phyloP scores from a whole-genome alignment of 2,329 filamentous ascomycete genomes.

The Aureobasidium sp. region DNA sequence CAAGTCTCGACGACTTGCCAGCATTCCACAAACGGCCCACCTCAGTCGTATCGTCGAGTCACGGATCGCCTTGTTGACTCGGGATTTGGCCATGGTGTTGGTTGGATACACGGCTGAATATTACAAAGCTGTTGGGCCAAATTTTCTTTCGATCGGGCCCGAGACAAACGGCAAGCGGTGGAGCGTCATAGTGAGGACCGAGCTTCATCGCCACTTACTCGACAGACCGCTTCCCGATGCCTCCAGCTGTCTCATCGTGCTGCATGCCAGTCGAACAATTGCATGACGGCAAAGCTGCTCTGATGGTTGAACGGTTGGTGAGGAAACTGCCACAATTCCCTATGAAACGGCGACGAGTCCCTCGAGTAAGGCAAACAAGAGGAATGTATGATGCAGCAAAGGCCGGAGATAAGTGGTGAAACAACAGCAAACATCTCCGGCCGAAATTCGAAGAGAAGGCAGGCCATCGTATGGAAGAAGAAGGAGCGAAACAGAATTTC shows the following conservation, averaged over 20 bases:
- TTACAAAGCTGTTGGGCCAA: constrained; percentile 14
- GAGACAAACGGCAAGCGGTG: constrained; percentile 8
- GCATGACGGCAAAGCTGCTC: background rate
- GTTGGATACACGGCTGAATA: background rate
- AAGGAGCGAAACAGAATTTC: constrained; percentile 2
- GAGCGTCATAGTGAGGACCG: constrained; percentile 1
- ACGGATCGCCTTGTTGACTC: background rate
- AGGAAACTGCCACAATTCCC: background rate
- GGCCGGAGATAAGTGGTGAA: constrained; percentile 9
- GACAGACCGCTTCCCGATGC: background rate
- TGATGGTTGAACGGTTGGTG: background rate
- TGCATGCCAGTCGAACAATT: background rate
- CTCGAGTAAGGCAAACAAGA: too few species aligned
- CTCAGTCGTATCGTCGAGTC: background rate
- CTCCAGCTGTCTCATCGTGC: background rate
- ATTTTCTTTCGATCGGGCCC: background rate
- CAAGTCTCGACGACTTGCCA: too few species aligned
- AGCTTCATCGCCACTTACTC: background rate
- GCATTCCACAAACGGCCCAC: too few species aligned
- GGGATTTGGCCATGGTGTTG: background rate
- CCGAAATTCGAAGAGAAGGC: constrained; percentile 3
- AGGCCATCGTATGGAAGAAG: background rate
- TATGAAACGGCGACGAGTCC: background rate
- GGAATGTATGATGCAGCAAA: background rate
- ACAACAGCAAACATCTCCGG: constrained; percentile 3